Percentiles rank a stretch among this genome's conserved stretches.
phyloP scores from a whole-genome alignment of 139 green algal species.

The Chlorella sp. region DNA sequence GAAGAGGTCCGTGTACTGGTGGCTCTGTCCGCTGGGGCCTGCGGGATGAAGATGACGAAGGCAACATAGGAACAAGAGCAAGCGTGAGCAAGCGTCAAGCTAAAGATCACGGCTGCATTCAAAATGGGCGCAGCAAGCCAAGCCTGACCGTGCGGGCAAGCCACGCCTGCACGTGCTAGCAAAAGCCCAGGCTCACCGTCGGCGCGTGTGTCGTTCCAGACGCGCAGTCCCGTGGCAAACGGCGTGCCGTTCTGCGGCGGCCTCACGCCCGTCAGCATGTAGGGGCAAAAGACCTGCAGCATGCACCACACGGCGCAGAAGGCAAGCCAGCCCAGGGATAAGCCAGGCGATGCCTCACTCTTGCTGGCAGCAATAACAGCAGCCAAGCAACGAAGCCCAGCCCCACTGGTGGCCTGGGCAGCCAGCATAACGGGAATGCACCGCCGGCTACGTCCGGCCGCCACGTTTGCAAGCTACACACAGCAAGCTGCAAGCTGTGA shows the following conservation, averaged over 20 bases:
- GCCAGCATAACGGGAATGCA: not conserved
- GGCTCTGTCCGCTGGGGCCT: too few relatives aligned
- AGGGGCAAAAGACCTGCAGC: not conserved
- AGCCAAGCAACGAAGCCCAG: not conserved
- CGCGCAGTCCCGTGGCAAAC: not conserved
- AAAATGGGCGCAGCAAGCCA: too few relatives aligned
- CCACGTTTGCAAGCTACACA: not conserved
- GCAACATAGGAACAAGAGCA: too few relatives aligned
- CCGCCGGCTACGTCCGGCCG: not conserved
- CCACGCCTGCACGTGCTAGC: too few relatives aligned
- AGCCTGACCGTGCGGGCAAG: too few relatives aligned
- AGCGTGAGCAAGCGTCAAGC: too few relatives aligned
- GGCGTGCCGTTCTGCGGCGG: not conserved
- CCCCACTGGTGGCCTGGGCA: too few relatives aligned
- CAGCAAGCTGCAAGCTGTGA: too few relatives aligned
- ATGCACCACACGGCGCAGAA: not conserved
- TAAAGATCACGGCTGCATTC: too few relatives aligned
- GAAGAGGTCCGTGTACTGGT: not conserved
- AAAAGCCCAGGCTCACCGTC: not conserved
- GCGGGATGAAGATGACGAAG: too few relatives aligned
- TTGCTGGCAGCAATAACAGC: not conserved
- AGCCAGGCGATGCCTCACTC: not conserved
- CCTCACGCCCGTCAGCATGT: not conserved
- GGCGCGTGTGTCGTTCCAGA: not conserved
- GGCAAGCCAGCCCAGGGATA: too few relatives aligned